phyloP scores from a whole-genome alignment of 2,329 filamentous ascomycete genomes.

The Penicillium frequentans region DNA sequence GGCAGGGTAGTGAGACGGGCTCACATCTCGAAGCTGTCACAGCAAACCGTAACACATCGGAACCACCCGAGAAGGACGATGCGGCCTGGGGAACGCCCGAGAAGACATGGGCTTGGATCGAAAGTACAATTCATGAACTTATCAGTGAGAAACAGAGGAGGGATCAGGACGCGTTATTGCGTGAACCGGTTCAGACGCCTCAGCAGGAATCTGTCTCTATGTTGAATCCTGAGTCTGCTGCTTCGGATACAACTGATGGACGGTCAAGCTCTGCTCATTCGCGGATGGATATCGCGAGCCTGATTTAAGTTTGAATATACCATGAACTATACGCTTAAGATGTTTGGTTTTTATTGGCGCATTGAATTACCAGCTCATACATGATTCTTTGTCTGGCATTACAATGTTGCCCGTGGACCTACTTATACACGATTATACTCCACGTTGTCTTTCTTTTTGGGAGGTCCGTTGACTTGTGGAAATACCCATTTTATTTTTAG shows the following conservation, averaged over 20 bases:
- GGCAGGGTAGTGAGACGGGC: conserved; percentile 61
- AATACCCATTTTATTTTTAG: conserved; percentile 2
- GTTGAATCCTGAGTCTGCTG: conserved; percentile 24
- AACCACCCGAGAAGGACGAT: neutral
- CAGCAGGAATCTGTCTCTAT: conserved; percentile 18
- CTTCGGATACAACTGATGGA: conserved; percentile 25
- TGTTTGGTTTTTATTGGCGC: neutral
- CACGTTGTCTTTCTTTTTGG: neutral
- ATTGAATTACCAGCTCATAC: neutral
- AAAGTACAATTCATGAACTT: conserved; percentile 4
- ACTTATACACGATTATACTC: neutral
- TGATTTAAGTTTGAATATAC: conserved; percentile 34
- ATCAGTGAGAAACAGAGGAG: conserved; percentile 38
- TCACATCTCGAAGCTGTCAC: conserved; percentile 1
- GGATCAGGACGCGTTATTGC: conserved; percentile 9
- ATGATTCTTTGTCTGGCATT: neutral
- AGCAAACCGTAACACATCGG: neutral
- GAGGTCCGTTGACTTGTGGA: neutral
- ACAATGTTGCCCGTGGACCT: neutral
- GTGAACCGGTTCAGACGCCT: conserved; percentile 2
- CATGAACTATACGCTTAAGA: neutral
- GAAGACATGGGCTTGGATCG: conserved; percentile 1
- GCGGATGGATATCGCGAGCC: conserved; percentile 49
- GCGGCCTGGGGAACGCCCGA: neutral
- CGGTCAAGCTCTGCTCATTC: conserved; percentile 36